These are phyloP conservation scores for Aristolochia contorta DNA, from an alignment of 164 flowering plant genomes.

Conservation along the genomic window DNA sequence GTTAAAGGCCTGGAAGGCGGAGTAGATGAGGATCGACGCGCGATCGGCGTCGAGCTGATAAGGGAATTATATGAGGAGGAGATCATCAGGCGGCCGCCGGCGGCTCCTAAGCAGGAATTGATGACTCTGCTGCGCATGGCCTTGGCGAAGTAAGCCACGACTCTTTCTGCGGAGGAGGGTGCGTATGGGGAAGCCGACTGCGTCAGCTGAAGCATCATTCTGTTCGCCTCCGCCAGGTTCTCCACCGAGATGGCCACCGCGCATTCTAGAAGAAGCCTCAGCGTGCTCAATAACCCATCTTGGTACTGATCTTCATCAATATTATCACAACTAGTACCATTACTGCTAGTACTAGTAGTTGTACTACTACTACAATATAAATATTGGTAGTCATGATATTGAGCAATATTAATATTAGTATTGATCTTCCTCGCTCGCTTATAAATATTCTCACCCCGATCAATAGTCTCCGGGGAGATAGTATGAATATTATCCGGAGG, in stretches of 20 bases:
- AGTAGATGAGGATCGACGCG: conserved; percentile 25
- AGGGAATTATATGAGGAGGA: too few species aligned
- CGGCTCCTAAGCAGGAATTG: conserved; percentile 72
- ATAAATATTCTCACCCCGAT: conserved; percentile 24
- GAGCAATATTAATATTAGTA: too few species aligned
- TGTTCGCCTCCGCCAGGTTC: conserved; percentile 53
- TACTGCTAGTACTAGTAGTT: too few species aligned
- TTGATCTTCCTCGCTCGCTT: conserved; percentile 10
- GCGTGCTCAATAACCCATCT: conserved; percentile 28
- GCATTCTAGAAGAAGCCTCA: conserved; percentile 51
- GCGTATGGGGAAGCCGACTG: conserved; percentile 62
- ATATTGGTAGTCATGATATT: too few species aligned
- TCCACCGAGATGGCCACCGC: conserved; percentile 68
- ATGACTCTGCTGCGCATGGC: conserved; percentile 63
- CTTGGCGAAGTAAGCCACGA: conserved; percentile 59
- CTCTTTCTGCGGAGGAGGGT: conserved; percentile 55
- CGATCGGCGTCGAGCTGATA: too few species aligned
- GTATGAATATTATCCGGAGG: not conserved
- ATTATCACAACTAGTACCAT: conserved; percentile 11
- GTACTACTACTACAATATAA: too few species aligned
- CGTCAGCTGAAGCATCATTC: conserved; percentile 54
- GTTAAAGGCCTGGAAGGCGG: conserved; percentile 48
- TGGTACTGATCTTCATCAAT: conserved; percentile 19
- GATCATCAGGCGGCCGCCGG: too few species aligned
- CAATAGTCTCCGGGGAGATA: conserved; percentile 13